Conservation (phyloP, 139 green algal genomes). For the Eudorina sp. region DNA sequence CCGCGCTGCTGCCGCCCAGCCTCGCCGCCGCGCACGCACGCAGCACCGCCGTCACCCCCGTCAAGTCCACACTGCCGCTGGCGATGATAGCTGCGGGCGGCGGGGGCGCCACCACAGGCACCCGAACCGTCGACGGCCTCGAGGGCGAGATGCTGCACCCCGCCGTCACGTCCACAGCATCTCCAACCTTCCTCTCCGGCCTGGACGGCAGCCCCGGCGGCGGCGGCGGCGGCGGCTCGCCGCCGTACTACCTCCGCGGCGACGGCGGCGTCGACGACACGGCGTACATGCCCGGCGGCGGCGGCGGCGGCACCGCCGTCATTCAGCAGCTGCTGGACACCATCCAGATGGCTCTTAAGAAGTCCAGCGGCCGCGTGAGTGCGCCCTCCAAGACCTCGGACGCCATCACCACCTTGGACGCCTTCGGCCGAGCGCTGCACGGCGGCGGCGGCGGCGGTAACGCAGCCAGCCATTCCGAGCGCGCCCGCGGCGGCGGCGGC, state of each 20-base stretch:
- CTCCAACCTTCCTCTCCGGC: not conserved
- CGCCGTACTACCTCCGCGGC: not conserved
- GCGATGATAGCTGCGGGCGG: not conserved
- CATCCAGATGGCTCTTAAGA: slow-evolving; percentile 16
- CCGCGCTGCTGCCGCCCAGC: slow-evolving; percentile 29
- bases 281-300: not conserved
- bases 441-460: not conserved
- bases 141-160: slow-evolving; percentile 33
- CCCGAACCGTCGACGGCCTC: not conserved
- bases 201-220: not conserved
- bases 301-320: not conserved
- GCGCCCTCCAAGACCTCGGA: not conserved
- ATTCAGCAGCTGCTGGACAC: slow-evolving; percentile 47
- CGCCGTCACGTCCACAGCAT: not conserved
- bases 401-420: not conserved
- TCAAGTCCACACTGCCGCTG: not conserved
- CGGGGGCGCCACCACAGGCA: not conserved
- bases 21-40: slow-evolving; percentile 17
- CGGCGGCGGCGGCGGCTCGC: not conserved
- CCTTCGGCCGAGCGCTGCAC: not conserved
- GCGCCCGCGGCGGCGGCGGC: not conserved
- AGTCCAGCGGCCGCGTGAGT: not conserved
- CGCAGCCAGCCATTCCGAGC: not conserved
- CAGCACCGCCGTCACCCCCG: slow-evolving; percentile 21
- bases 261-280: not conserved